These are phyloP conservation scores for Emmonsia crescens DNA, from an alignment of 2,329 filamentous ascomycete species.

Conservation along the genomic window DNA sequence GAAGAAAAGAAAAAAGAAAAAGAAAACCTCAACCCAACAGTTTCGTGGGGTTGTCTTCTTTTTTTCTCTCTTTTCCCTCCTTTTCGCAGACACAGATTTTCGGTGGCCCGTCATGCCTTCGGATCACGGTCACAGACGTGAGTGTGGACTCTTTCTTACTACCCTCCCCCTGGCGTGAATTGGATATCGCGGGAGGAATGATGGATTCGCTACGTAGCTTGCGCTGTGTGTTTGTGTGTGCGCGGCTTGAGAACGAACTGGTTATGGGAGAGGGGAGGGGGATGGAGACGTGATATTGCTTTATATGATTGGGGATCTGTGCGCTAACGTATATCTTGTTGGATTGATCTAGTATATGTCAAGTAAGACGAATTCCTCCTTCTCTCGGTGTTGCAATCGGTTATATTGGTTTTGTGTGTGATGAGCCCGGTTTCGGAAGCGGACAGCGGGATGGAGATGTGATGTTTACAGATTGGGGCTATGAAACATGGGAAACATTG, in stretches of 20 bases:
- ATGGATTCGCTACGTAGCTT: neutral
- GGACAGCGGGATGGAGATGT: neutral
- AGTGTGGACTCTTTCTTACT: conserved; percentile 31
- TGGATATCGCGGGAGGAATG: neutral
- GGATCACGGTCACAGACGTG: conserved; percentile 79
- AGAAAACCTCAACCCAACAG: neutral
- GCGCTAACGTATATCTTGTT: conserved; percentile 23
- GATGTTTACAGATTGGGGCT: neutral
- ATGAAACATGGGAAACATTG: neutral
- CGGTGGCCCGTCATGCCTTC: conserved; percentile 62
- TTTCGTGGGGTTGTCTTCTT: neutral
- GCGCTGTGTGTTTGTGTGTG: neutral
- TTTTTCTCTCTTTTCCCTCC: conserved; percentile 18
- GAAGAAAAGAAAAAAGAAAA: neutral
- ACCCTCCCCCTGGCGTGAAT: neutral
- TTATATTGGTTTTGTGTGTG: neutral
- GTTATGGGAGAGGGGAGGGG: neutral
- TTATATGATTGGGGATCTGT: conserved; percentile 4
- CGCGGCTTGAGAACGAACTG: neutral
- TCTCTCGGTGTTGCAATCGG: neutral
- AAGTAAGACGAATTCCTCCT: conserved; percentile 56
- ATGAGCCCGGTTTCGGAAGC: neutral
- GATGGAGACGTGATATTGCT: conserved; percentile 6
- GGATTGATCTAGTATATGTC: conserved; percentile 59
- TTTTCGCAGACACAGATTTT: neutral